A percentile compares a stretch with the other conserved stretches of the same genome.
Conservation (phyloP, 352 stramenopile species). For the Pythium chondricola region DNA sequence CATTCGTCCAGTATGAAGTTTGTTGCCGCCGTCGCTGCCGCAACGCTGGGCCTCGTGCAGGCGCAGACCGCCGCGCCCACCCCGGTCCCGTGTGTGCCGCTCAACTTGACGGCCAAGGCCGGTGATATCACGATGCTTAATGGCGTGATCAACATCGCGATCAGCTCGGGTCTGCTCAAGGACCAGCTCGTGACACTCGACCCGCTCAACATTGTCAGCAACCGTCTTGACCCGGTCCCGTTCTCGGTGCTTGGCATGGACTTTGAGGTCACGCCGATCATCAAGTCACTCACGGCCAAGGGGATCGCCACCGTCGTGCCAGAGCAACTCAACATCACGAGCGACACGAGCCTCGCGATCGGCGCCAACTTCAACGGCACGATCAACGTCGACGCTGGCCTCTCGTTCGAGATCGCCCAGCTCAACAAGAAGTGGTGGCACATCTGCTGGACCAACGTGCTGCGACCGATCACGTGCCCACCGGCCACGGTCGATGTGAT, state of each 20-base stretch:
- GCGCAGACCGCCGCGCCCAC: slow-evolving; percentile 9
- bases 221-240: slow-evolving; percentile 32
- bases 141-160: slow-evolving; percentile 30
- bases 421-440: slow-evolving; percentile 54
- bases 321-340: slow-evolving; percentile 41
- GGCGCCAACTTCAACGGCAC: slow-evolving; percentile 37
- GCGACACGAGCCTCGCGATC: slow-evolving; percentile 25
- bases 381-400: slow-evolving; percentile 24
- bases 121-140: slow-evolving; percentile 43
- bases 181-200: slow-evolving; percentile 22
- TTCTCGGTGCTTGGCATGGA: slow-evolving; percentile 41
- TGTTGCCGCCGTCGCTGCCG: slow-evolving; percentile 22
- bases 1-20: too few relatives aligned
- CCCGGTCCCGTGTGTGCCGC: slow-evolving; percentile 21
- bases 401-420: slow-evolving; percentile 44
- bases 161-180: slow-evolving; percentile 13
- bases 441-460: slow-evolving; percentile 45
- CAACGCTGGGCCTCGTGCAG: slow-evolving; percentile 14
- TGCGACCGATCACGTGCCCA: slow-evolving; percentile 37
- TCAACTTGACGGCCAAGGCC: slow-evolving; percentile 38
- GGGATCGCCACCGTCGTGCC: slow-evolving; percentile 34
- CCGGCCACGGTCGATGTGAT: slow-evolving; percentile 29
- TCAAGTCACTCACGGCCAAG: slow-evolving; percentile 39
- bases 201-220: slow-evolving; percentile 30
- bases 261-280: slow-evolving; percentile 41